Base-by-base conservation (phyloP, 495 filamentous ascomycete genomes). In the Cairneyella variabilis region DNA sequence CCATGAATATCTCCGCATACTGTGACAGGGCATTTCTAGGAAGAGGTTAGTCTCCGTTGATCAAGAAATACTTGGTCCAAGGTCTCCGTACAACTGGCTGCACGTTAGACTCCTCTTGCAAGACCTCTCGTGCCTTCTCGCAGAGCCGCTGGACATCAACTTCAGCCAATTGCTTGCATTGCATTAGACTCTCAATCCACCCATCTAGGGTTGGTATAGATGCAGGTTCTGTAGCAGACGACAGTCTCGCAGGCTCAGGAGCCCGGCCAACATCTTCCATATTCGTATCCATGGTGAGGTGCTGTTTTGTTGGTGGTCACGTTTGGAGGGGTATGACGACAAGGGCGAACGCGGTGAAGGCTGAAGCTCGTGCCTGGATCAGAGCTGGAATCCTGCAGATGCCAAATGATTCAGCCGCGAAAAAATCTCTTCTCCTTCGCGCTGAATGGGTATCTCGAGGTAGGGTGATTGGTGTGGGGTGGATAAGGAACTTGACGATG, bases 181-280 rank as follows among this genome's bases (percentile, higher is more conserved):
- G 86, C 93, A 98, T 98, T 74, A 98, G 75, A 72, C 80, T 93
- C 76, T 95, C 91, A 67, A 98, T 98, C 93, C 93, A 98, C 58
- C 92, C 90, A 70, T 98, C 93, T 34, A 97, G 74, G 30, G 91
- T 95, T 30, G 90, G 86, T 73, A 96, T 93, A 52, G 90, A 87
- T 28, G 89, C 80, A 9, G 95, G 84, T 69, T 97, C 95, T 43
- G 82, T 77, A 20, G 79, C 75, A 57, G 86, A 83, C 48, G 86
- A 78, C 63, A 89, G 72, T 60, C 79, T 76, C 67, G 91, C 82
- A 57, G 91, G 88, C 64, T 95, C 84, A 56, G 91, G 88, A 58
- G 84, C 80, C 68, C 90, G 87, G 64, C 87, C 88, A 58, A 96
- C 91, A 69, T 98, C 93, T 74, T 88, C 86, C 93, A 98, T 98